Evolutionary conservation across 345 rosid species (phyloP).

Genomic region (Crucihimalaya himalaica): DNA sequence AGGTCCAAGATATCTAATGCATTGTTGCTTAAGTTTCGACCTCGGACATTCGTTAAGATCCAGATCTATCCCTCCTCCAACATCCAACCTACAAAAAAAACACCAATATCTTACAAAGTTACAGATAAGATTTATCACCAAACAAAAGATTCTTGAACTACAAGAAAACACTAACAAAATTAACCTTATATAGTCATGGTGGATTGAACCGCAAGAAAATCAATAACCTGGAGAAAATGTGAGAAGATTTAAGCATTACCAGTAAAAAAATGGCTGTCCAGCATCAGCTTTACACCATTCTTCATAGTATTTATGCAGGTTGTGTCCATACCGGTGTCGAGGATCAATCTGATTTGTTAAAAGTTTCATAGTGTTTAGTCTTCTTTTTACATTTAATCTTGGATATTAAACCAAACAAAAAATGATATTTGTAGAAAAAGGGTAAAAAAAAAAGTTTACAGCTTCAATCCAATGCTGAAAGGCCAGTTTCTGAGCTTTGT

Average conservation of each 20-base stretch:
- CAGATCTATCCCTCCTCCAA: slow-evolving; percentile 82
- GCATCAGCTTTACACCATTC: slow-evolving; percentile 76
- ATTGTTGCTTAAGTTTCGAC: slow-evolving; percentile 68
- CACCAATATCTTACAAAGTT: background rate
- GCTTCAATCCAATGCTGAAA: slow-evolving; percentile 94
- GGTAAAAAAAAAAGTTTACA: slow-evolving; percentile 34
- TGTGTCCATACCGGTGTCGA: slow-evolving; percentile 89
- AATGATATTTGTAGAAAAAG: background rate
- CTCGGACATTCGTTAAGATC: slow-evolving; percentile 67
- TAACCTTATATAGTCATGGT: slow-evolving; percentile 6
- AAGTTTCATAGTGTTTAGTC: background rate
- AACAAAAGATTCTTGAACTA: background rate
- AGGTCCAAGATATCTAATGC: slow-evolving; percentile 91
- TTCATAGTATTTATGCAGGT: slow-evolving; percentile 69
- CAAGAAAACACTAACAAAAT: slow-evolving; percentile 18
- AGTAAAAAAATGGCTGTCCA: slow-evolving; percentile 90
- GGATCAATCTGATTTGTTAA: slow-evolving; percentile 77
- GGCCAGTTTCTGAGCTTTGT: slow-evolving; percentile 80
- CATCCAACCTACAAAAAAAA: slow-evolving; percentile 65
- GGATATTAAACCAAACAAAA: slow-evolving; percentile 1
- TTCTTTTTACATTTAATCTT: background rate
- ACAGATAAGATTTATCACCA: background rate
- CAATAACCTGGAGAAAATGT: background rate
- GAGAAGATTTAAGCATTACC: slow-evolving; percentile 46
- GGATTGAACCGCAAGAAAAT: background rate